Conservation (phyloP, 2,329 filamentous ascomycete species). For the Colletotrichum sp. region DNA sequence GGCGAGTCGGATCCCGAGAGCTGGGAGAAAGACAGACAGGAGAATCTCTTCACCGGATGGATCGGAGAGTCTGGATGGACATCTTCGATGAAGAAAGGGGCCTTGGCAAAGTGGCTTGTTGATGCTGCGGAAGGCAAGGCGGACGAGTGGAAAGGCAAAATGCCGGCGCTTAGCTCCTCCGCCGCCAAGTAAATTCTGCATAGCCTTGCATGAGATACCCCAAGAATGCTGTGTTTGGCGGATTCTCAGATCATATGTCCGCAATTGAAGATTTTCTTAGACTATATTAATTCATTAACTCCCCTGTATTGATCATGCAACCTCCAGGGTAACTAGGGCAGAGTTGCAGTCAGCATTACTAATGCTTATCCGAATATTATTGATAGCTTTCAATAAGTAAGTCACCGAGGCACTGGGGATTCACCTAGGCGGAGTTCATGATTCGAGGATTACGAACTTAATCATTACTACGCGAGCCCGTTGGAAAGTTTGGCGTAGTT, state of each 20-base stretch:
- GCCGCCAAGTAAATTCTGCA: neutral
- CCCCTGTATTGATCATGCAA: neutral
- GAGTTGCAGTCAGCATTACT: neutral
- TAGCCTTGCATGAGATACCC: neutral
- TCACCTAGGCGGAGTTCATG: no score
- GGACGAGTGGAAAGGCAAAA: conserved; percentile 25
- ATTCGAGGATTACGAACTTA: no score
- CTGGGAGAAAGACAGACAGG: conserved; percentile 26
- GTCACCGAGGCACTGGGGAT: no score
- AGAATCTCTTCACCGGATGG: conserved; percentile 23
- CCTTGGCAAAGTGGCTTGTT: conserved; percentile 32
- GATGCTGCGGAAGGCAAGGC: conserved; percentile 26
- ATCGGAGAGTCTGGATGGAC: conserved; percentile 25
- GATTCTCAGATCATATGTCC: neutral
- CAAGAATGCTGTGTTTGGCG: neutral
- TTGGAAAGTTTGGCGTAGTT: neutral
- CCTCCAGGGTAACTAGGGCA: neutral
- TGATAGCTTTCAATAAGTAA: no score
- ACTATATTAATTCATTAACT: neutral
- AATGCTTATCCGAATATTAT: neutral
- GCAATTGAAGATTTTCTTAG: neutral
- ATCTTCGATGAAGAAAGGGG: conserved; percentile 18
- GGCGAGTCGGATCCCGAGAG: neutral
- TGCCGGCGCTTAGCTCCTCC: conserved; percentile 22
- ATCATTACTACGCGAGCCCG: no score